Evolutionary conservation across 345 rosid genomes (phyloP).

Genomic region (Lepidium aucheri): DNA sequence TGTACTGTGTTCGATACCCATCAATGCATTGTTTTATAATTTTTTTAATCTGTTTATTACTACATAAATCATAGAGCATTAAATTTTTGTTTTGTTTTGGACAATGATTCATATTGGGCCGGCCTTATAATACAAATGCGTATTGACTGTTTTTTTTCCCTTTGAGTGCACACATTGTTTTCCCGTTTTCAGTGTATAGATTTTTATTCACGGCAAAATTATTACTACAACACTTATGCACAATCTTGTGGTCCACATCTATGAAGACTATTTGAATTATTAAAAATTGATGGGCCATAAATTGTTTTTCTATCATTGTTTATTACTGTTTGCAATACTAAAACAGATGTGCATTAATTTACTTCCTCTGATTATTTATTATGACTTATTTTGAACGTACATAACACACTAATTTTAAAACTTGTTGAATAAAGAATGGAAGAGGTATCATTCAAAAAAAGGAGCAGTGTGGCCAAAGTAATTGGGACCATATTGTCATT

Average conservation of each 20-base stretch:
- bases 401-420: background rate
- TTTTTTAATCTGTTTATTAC: no score
- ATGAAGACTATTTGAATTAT: background rate
- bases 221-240: background rate
- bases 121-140: background rate
- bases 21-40: no score
- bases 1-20: no score
- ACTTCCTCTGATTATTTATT: background rate
- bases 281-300: no score
- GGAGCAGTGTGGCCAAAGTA: constrained; percentile 68
- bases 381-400: background rate
- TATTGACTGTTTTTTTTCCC: background rate
- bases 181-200: background rate
- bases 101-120: no score
- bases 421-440: constrained; percentile 52
- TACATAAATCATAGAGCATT: no score
- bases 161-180: background rate
- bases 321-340: background rate
- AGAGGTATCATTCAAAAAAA: constrained; percentile 35
- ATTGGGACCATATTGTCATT: constrained; percentile 63
- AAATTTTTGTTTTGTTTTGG: no score
- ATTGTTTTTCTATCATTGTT: no score
- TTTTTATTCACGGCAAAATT: no score
- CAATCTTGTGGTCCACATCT: background rate
- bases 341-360: background rate